Conservation (phyloP, 257 asterid species). For the Salvia hispanica region DNA sequence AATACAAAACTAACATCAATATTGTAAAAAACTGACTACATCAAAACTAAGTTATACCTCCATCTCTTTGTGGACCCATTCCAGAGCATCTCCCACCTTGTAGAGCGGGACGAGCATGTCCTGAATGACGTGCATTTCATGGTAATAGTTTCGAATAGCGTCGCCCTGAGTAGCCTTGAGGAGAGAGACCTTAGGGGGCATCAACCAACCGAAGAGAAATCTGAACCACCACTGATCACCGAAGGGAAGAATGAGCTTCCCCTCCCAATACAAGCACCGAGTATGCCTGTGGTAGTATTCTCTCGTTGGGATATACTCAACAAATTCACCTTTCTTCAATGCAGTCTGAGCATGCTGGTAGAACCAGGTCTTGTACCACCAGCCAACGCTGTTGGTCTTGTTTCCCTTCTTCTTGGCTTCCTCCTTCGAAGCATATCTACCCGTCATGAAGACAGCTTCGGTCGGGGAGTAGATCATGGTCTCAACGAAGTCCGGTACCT, state of each 20-base stretch:
- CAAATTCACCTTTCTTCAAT: conserved; percentile 81
- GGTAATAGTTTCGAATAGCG: conserved; percentile 85
- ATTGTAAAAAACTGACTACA: background rate
- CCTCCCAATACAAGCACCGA: conserved; percentile 95
- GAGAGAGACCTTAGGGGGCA: conserved; percentile 97
- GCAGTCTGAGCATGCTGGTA: conserved; percentile 98
- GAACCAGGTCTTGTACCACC: conserved; percentile 99
- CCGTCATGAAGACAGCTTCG: conserved; percentile 85
- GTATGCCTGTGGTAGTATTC: conserved; percentile 95
- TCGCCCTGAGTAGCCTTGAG: conserved; percentile 98
- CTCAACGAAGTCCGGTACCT: conserved; percentile 91
- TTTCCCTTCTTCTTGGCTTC: conserved; percentile 92
- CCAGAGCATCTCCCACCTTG: conserved; percentile 94
- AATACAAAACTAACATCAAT: background rate
- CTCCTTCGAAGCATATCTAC: conserved; percentile 77
- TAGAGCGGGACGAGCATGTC: conserved; percentile 93
- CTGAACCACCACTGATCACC: conserved; percentile 97
- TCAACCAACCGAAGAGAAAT: conserved; percentile 80
- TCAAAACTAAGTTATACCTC: conserved; percentile 57
- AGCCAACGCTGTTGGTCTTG: conserved; percentile 71
- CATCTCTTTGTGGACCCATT: conserved; percentile 87
- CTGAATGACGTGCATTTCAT: conserved; percentile 95
- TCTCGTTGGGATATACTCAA: conserved; percentile 91
- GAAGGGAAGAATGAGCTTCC: conserved; percentile 93
- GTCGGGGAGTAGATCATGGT: conserved; percentile 76